Percentiles rank a stretch among this genome's conserved stretches.
Conservation (phyloP, 768 basidiomycete species). For the Naganishia vaughanmartiniae region DNA sequence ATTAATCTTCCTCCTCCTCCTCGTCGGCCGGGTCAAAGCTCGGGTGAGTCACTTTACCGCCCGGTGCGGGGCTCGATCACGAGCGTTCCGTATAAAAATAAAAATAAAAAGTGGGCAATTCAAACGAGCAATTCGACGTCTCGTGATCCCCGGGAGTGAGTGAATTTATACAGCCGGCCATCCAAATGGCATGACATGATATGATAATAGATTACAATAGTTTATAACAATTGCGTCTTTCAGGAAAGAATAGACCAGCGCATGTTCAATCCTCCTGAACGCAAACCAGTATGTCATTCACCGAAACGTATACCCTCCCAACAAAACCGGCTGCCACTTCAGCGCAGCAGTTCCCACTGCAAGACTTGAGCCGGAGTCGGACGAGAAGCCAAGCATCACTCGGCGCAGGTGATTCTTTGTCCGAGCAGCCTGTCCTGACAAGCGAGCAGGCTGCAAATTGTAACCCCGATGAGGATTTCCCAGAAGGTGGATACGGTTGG, state of each 20-base stretch:
- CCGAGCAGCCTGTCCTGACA: neutral
- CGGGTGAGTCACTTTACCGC: conserved; percentile 2
- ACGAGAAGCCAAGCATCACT: neutral
- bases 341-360: neutral
- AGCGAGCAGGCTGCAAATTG: conserved; percentile 1
- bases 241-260: neutral
- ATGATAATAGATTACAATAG: no score
- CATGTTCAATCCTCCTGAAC: neutral
- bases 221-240: no score
- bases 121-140: neutral
- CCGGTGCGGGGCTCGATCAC: conserved; percentile 25
- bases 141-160: neutral
- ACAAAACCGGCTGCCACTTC: conserved; percentile 1
- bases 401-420: conserved; percentile 1
- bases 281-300: neutral
- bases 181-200: no score
- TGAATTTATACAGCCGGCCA: conserved; percentile 1
- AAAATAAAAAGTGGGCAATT: no score
- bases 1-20: no score
- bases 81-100: neutral
- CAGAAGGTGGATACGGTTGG: conserved; percentile 32
- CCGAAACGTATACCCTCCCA: conserved; percentile 5
- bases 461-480: conserved; percentile 9
- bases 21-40: no score
- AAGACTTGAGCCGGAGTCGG: neutral